Evolutionary conservation across 306 rosid genomes (phyloP).

Genomic region (Cucurbita argyrosperma): DNA sequence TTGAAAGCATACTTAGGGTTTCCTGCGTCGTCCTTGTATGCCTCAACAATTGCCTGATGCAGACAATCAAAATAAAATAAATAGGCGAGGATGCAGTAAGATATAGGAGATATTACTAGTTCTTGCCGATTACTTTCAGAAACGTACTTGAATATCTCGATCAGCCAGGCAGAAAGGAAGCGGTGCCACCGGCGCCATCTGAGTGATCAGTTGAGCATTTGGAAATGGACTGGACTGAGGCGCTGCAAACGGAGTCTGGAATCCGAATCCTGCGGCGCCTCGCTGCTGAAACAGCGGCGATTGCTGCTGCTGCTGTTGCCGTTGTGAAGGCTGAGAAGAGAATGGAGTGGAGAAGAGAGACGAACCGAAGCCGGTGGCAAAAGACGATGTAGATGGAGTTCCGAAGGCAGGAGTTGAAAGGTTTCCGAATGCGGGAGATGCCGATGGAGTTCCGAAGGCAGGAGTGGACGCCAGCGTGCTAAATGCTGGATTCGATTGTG

Average conservation of each 20-base stretch:
- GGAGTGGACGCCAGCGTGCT: slow-evolving; percentile 28
- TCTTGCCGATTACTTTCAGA: neutral
- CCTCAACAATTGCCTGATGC: slow-evolving; percentile 64
- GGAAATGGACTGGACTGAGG: slow-evolving; percentile 35
- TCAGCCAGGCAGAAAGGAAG: slow-evolving; percentile 82
- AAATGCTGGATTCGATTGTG: slow-evolving; percentile 15
- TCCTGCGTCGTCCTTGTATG: slow-evolving; percentile 81
- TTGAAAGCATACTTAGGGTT: slow-evolving; percentile 83
- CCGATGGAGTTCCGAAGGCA: slow-evolving; percentile 36
- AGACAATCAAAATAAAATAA: neutral
- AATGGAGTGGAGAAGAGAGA: slow-evolving; percentile 46
- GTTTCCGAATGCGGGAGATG: slow-evolving; percentile 35
- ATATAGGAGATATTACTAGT: neutral
- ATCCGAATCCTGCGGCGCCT: slow-evolving; percentile 38
- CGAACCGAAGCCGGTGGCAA: slow-evolving; percentile 43
- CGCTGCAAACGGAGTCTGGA: slow-evolving; percentile 30
- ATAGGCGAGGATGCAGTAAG: neutral
- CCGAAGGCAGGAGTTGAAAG: slow-evolving; percentile 48
- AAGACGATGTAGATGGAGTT: slow-evolving; percentile 35
- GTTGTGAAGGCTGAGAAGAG: slow-evolving; percentile 35
- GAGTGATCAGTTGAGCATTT: slow-evolving; percentile 57
- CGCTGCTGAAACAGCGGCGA: slow-evolving; percentile 27
- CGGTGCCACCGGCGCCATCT: slow-evolving; percentile 91
- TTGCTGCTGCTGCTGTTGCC: slow-evolving; percentile 28
- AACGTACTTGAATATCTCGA: slow-evolving; percentile 68